phyloP scores from a whole-genome alignment of 257 asterid genomes.

The Ophiorrhiza pumila region DNA sequence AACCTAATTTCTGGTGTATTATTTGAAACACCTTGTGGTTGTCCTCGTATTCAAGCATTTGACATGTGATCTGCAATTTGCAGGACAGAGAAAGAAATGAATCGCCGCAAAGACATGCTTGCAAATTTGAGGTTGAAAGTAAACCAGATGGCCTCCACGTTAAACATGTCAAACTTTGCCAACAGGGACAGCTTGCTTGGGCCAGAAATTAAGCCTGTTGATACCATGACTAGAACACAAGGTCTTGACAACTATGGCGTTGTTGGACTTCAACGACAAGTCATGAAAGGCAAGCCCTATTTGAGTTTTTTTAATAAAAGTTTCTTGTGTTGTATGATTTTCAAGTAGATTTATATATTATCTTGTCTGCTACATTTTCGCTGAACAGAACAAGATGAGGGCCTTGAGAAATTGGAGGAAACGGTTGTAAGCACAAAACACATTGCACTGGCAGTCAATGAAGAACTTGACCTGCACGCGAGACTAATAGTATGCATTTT shows the following conservation, averaged over 20 bases:
- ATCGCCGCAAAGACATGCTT: conserved; percentile 82
- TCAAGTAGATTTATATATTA: conserved; percentile 6
- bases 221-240: conserved; percentile 71
- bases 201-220: conserved; percentile 81
- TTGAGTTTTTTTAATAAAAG: background rate
- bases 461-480: conserved; percentile 87
- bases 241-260: conserved; percentile 83
- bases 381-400: conserved; percentile 87
- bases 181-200: conserved; percentile 92
- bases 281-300: conserved; percentile 74
- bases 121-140: conserved; percentile 67
- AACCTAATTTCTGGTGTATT: background rate
- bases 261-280: conserved; percentile 88
- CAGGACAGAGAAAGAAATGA: conserved; percentile 90
- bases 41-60: background rate
- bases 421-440: conserved; percentile 91
- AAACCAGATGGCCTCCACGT: conserved; percentile 74
- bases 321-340: conserved; percentile 8
- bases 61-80: conserved; percentile 21
- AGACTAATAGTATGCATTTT: conserved; percentile 71
- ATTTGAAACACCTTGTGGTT: background rate
- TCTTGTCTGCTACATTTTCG: conserved; percentile 2
- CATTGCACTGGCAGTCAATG: conserved; percentile 89
- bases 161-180: conserved; percentile 87
- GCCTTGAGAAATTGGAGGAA: conserved; percentile 83